Conservation (phyloP, 768 basidiomycete species). For the Leucocoprinus leucothites region DNA sequence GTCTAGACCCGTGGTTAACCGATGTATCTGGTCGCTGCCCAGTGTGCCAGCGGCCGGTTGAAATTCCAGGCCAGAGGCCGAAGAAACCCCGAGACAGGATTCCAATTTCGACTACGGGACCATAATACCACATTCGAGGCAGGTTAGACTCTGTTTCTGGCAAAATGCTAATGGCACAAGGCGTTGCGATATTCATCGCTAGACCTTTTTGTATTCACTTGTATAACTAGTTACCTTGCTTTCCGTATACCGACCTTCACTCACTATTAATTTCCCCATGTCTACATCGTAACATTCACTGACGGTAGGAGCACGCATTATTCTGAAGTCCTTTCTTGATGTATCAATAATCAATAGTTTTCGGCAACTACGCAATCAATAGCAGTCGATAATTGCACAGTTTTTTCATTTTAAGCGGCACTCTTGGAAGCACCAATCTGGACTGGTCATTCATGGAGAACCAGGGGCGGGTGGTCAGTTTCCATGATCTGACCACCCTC, state of each 20-base stretch:
- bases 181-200: neutral
- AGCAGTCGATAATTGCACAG: too few species aligned
- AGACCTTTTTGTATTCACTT: neutral
- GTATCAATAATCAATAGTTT: neutral
- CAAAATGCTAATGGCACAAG: too few species aligned
- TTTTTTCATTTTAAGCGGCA: too few species aligned
- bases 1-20: constrained; percentile 85
- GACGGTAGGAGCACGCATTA: neutral
- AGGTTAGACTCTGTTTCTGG: neutral
- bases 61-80: constrained; percentile 37
- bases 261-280: neutral
- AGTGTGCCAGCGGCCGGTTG: constrained; percentile 76
- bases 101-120: neutral
- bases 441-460: too few species aligned
- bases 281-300: neutral
- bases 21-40: constrained; percentile 88
- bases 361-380: neutral
- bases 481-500: too few species aligned
- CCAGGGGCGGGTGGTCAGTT: too few species aligned
- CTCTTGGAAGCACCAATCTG: too few species aligned
- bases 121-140: neutral
- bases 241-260: neutral
- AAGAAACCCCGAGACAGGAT: constrained; percentile 22
- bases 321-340: neutral
- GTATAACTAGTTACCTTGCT: neutral